Evolutionary conservation across 2,329 filamentous ascomycete genomes (phyloP).

Genomic region (Claviceps lovelessii): DNA sequence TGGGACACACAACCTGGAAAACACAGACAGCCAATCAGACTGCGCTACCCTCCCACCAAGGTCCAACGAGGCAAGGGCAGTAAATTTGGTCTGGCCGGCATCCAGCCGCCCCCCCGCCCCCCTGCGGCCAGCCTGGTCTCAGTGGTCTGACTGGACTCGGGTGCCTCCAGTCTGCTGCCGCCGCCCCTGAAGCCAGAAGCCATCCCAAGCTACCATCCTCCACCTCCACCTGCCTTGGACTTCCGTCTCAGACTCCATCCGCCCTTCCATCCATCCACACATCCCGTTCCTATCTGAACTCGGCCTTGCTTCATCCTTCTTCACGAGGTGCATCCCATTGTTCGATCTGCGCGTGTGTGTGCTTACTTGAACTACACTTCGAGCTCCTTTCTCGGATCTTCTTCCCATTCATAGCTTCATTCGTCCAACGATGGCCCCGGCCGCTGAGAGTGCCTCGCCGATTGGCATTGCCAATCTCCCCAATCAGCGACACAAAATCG

Average conservation of each 20-base stretch:
- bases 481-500: slow-evolving; percentile 63
- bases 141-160: too few species aligned
- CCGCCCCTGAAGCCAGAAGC: slow-evolving; percentile 19
- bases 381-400: not conserved
- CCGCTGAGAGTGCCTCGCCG: slow-evolving; percentile 47
- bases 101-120: too few species aligned
- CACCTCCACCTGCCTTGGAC: slow-evolving; percentile 5
- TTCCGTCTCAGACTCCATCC: slow-evolving; percentile 4
- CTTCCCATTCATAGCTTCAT: slow-evolving; percentile 6
- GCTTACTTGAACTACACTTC: not conserved
- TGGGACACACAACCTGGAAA: too few species aligned
- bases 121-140: too few species aligned
- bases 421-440: slow-evolving; percentile 38
- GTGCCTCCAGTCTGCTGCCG: not conserved
- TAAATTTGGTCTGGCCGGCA: too few species aligned
- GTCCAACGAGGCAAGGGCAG: too few species aligned
- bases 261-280: slow-evolving; percentile 3
- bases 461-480: slow-evolving; percentile 64
- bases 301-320: slow-evolving; percentile 1
- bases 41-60: slow-evolving; percentile 2
- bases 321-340: slow-evolving; percentile 4
- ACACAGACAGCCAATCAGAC: not conserved
- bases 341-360: not conserved
- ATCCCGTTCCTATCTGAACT: slow-evolving; percentile 1
- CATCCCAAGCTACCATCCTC: not conserved